Evolutionary conservation across 495 filamentous ascomycete genomes (phyloP), one percentile per base, ranked within the genome.

Genomic region (Penicillium ucsense): DNA sequence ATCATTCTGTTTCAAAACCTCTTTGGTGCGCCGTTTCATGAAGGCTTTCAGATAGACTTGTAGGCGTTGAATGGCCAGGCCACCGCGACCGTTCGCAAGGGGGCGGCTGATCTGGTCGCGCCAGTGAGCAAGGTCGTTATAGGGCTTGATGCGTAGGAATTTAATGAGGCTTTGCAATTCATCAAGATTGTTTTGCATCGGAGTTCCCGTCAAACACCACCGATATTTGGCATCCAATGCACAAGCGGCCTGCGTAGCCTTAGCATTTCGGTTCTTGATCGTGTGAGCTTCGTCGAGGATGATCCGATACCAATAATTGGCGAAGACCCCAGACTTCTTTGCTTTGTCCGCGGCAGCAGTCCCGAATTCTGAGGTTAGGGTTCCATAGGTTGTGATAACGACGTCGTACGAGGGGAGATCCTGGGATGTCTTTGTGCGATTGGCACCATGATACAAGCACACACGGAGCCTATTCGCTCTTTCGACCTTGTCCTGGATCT

Each of bases 121-220:
- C 89, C 90, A 98, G 40, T 82, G 74, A 6, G 75, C 70, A 8
- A 95, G 68, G 43, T 95, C 80, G 59, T 88, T 79, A 60, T 86
- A 97, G 2, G 92, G 94, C 50, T 84, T 82, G 61, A 97, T 94
- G n/a, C 88, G 78, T 6, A 98, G 72, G 59, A 98, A 98, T 38
- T 83, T 84, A 55, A 98, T 88, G 46, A 98, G 63, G 55, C 86
- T 92, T 51, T 97, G 91, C 38, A 98, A 67, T 66, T 98, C 92
- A 49, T 96, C 92, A n/a, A 98, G 76, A 50, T 95, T 96, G 60
- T 98, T 98, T 57, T 98, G 92, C 80, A 98, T 83, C 0, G 92
- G 92, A 5, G 92, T 98, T 49, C 92, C 92, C 3, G 88, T 94
- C 45, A 98, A 72, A 59, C 92, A 96, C 92, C 92, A 98, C 46